These are phyloP conservation scores for Lophiotrema nucula DNA, from an alignment of 495 filamentous ascomycete genomes.

Conservation along the genomic window DNA sequence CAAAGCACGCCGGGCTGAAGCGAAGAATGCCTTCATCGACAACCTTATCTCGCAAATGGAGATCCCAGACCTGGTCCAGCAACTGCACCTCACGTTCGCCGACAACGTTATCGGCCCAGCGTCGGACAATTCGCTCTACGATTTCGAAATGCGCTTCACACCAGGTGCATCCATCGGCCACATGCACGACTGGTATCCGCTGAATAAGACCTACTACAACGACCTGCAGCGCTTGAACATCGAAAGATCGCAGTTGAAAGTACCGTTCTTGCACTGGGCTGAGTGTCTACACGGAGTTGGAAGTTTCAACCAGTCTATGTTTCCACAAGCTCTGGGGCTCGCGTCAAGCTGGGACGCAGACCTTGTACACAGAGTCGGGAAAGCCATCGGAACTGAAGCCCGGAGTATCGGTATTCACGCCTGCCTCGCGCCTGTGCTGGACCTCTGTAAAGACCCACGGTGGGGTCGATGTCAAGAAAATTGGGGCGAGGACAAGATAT, in stretches of 20 bases:
- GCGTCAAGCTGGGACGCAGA: slow-evolving; percentile 40
- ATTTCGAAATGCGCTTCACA: slow-evolving; percentile 21
- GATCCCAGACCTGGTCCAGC: slow-evolving; percentile 39
- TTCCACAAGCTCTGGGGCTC: slow-evolving; percentile 43
- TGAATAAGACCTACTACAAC: slow-evolving; percentile 44
- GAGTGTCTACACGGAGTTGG: slow-evolving; percentile 48
- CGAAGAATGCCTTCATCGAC: slow-evolving; percentile 11
- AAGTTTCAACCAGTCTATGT: slow-evolving; percentile 46
- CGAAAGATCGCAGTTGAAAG: slow-evolving; percentile 37
- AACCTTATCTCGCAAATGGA: slow-evolving; percentile 9
- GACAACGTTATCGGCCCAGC: slow-evolving; percentile 45
- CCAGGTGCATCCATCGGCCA: slow-evolving; percentile 7
- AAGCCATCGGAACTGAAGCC: slow-evolving; percentile 44
- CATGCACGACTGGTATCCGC: slow-evolving; percentile 36
- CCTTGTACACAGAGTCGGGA: slow-evolving; percentile 42
- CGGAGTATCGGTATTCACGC: slow-evolving; percentile 46
- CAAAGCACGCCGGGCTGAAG: neutral
- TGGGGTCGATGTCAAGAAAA: slow-evolving; percentile 47
- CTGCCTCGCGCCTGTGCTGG: slow-evolving; percentile 47
- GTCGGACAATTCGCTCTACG: slow-evolving; percentile 46
- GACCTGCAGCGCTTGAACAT: slow-evolving; percentile 41
- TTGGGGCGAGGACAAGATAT: slow-evolving; percentile 48
- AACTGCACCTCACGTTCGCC: slow-evolving; percentile 49
- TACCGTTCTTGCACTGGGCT: slow-evolving; percentile 43
- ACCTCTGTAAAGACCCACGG: slow-evolving; percentile 45